Evolutionary conservation across 495 filamentous ascomycete species (phyloP), one percentile per base, ranked within the genome.

Genomic region (Trichoderma orchidacearum): DNA sequence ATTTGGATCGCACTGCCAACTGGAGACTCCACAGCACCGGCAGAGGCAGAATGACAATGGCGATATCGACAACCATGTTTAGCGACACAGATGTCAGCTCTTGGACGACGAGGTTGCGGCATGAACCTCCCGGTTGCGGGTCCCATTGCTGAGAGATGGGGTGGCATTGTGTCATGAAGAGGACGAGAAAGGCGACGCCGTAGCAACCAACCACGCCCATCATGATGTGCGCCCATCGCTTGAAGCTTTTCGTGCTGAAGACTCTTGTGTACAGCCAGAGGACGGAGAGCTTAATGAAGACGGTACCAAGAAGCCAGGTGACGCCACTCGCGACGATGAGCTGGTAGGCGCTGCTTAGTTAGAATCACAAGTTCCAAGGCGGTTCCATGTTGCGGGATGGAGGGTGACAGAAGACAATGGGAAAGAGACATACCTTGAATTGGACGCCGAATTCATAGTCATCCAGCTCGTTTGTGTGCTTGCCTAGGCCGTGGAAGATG

Each of bases 11-110:
- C 45, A 60, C 58, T 32, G 58, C 67, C 59, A 75, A 67, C 21
- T 68, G 63, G 41, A 75, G 56, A 1, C 54, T 51, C 68, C 70
- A 74, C 32, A 75, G 65, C 1, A 71, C 64, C 12, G 61, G 60
- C 31, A 72, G 61, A 3, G 72, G 72, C 17, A 75, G 53, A 1
- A 69, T n/a, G 28, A 74, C 63, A 59, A 75, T 70, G 21, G 58
- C 32, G 13, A 73, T 30, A 54, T 75, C 70, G 15, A 71, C 69
- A n/a, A 69, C 34, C 25, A 72, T 57, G 56, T 75, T 69, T 21
- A 70, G 58, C n/a, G 61, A 62, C 21, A 67, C 65, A 1, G 70
- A 72, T 12, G 57, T 62, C n/a, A 31, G 45, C 30, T 60, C 58
- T 27, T 36, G 30, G 21, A 54, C 54, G 13, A 54, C 11, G 17